Evolutionary conservation across 768 basidiomycete species (phyloP), one percentile per base, ranked within the genome.

Genomic region (Kwoniella pini): DNA sequence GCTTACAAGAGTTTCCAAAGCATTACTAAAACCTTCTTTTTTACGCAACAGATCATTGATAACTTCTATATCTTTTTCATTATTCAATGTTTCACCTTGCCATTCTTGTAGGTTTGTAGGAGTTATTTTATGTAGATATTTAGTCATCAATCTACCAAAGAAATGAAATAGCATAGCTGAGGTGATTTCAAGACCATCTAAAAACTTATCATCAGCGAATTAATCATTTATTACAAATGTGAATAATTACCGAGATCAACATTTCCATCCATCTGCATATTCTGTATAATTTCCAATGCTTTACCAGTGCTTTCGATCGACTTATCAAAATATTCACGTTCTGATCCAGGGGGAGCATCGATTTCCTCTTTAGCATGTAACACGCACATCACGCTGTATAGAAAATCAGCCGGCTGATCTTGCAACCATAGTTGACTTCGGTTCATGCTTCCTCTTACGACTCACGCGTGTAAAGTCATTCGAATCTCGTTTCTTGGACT

Each of bases 301-400:
- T 60, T 62, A 19, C 49, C 49, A 28, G 45, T 21, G 3, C 55
- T 33, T 5, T 52, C 54, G 7, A 65, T 48, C 12, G 43, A 53
- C 17, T 50, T 36, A 22, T 44, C 22, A 21, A 65, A 38, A 28
- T 57, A 28, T 26, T 57, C 56, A 17, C n/a, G 33, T 17, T 58
- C 56, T 2, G 15, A 36, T n/a, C 52, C 54, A 4, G 30, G 19
- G 2, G n/a, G 19, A 4, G 63, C 52, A 27, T 66, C 65, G 15
- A 64, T 39, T 15, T 61, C 59, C 19, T 62, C 60, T 39, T 62
- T 67, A n/a, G 62, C 65, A 38, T 67, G 60, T 1, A 70, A 30
- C 1, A 56, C 15, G n/a, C 31, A 24, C 50, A 69, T 48, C 13
- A 51, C 43, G 1, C 68, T 68, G 52, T 2, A 15, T 7, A 17